Base-by-base conservation (phyloP, 1,139 yeast species). In the Zygosaccharomyces pseudobailii region DNA sequence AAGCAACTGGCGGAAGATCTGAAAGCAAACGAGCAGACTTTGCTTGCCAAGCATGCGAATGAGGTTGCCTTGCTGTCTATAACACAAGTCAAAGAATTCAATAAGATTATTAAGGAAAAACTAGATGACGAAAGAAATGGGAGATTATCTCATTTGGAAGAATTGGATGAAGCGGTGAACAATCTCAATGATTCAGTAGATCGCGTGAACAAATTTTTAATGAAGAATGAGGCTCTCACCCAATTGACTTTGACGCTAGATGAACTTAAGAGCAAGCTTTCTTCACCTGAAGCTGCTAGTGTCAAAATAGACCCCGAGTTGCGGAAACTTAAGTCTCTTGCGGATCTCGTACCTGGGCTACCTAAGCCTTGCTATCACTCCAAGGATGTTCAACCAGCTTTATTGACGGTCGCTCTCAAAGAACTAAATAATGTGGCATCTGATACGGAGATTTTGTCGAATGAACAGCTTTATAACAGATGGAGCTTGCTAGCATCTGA, bases 71-170 rank as follows among this genome's bases (percentile, higher is more conserved):
- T 86, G 65, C 80, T 85, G 49, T 81, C 88, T 61, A 73, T 84
- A 50, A 84, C 81, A 56, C 85, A 86, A 58, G 80, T 89, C 50
- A 78, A 82, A 58, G 81, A 82, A 61, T 84, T 88, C 66, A 82
- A 85, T 55, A 71, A 76, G 53, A 74, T 82, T 52, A 73, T 92
- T 48, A 68, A 76, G 43, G 77, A 79, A 41, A 79, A 78, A 54
- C 78, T 94, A 44, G 95, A 88, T 58, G 61, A 71, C 28, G 98
- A 92, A 72, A 84, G 97, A 68, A 74, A 81, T 49, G 89, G 90
- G 31, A 83, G 95, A 63, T 78, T 89, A 58, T 77, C 86, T 43
- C 76, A 83, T 61, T 75, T 92, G 59, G 75, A 76, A 28, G 78
- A 79, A 51, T 74, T 94, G 49, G 72, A 78, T 55, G 62, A 71